Conservation (phyloP, 1,284 basidiomycete species). For the Singerocomus rubriflavus region DNA sequence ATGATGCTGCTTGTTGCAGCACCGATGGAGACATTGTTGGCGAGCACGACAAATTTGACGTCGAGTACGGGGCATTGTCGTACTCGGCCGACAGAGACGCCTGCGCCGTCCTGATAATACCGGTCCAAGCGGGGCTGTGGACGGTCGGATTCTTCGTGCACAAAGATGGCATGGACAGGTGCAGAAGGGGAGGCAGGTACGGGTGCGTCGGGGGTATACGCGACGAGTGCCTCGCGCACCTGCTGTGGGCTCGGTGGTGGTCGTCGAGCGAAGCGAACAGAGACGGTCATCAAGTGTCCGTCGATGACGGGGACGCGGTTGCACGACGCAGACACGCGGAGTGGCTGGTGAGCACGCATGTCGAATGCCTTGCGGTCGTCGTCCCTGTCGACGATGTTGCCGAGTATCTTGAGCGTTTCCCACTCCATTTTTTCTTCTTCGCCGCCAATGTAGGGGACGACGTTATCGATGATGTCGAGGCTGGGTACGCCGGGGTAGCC, state of each 20-base stretch:
- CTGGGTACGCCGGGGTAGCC: slow-evolving; percentile 94
- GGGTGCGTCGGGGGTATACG: slow-evolving; percentile 79
- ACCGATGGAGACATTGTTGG: slow-evolving; percentile 95
- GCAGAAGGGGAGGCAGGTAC: slow-evolving; percentile 73
- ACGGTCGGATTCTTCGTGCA: slow-evolving; percentile 90
- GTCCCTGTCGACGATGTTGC: slow-evolving; percentile 63
- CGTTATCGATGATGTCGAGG: slow-evolving; percentile 95
- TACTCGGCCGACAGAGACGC: slow-evolving; percentile 90
- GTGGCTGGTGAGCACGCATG: slow-evolving; percentile 75
- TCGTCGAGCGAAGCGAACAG: slow-evolving; percentile 76
- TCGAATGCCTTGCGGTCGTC: slow-evolving; percentile 69
- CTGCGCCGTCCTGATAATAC: slow-evolving; percentile 89
- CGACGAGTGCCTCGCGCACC: slow-evolving; percentile 77
- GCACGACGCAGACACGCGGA: slow-evolving; percentile 88
- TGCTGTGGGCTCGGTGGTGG: slow-evolving; percentile 88
- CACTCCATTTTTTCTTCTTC: slow-evolving; percentile 99
- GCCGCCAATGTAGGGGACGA: slow-evolving; percentile 92
- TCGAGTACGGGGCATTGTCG: slow-evolving; percentile 91
- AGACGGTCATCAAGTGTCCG: slow-evolving; percentile 88
- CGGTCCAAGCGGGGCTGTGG: slow-evolving; percentile 94
- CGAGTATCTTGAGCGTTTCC: slow-evolving; percentile 97
- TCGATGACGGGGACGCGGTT: slow-evolving; percentile 94
- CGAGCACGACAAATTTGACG: slow-evolving; percentile 92
- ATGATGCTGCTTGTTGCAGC: slow-evolving; percentile 97
- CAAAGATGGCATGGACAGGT: slow-evolving; percentile 82